phyloP scores from a whole-genome alignment of 257 asterid genomes.

The Misopates orontium region DNA sequence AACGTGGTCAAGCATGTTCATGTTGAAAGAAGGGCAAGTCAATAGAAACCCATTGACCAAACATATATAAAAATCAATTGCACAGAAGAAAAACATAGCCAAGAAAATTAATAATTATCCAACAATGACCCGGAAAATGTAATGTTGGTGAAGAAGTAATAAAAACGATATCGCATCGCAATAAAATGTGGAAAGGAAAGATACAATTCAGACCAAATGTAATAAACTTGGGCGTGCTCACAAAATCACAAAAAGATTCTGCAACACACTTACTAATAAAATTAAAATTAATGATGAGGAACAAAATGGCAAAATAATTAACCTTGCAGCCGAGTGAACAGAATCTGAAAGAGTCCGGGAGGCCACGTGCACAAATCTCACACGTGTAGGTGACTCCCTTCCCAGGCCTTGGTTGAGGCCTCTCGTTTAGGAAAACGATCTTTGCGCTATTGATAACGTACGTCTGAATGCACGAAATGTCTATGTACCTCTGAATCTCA shows the following conservation, averaged over 20 bases:
- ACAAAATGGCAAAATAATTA: not conserved
- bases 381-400: slow-evolving; percentile 59
- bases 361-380: slow-evolving; percentile 55
- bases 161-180: no score
- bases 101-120: no score
- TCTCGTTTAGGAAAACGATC: slow-evolving; percentile 49
- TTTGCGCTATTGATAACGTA: slow-evolving; percentile 55
- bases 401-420: slow-evolving; percentile 61
- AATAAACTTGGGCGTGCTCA: no score
- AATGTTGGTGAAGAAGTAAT: no score
- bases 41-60: not conserved
- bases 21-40: slow-evolving; percentile 9
- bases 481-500: slow-evolving; percentile 52
- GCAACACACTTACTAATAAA: no score
- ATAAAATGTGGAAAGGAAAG: no score
- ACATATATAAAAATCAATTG: not conserved
- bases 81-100: no score
- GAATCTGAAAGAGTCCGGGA: slow-evolving; percentile 53
- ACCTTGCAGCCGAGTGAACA: slow-evolving; percentile 74
- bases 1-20: not conserved
- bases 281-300: no score
- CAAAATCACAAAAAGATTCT: no score
- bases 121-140: no score
- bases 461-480: slow-evolving; percentile 58
- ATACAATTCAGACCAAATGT: no score